Evolutionary conservation across 1,284 basidiomycete species (phyloP), one percentile per base, ranked within the genome.

Genomic region (Cerioporus squamosus): DNA sequence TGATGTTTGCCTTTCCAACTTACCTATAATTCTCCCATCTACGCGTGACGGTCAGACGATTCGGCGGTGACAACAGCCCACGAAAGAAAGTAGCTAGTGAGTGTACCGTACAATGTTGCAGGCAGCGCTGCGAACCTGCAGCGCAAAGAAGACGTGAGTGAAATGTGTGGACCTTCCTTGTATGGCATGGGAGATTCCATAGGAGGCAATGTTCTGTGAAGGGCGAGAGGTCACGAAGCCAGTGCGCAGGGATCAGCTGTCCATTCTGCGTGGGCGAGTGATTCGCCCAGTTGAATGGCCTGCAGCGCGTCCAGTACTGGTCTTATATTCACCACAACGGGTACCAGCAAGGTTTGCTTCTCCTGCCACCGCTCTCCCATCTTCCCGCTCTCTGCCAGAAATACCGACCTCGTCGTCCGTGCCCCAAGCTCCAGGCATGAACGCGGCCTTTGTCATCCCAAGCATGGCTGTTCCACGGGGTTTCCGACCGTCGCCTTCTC

Each of bases 271-370:
- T 47, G 55, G 45, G 48, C 39, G 55, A n/a, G 51, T 59, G 54
- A 62, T 55, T 40, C 10, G 12, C 47, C 57, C 52, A 48, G 55
- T 44, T 54, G 36, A 42, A 55, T 55, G 52, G 24, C 47, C 20
- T 10, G 23, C 38, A 46, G 44, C 44, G 17, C 8, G 26, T 29
- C 20, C 26, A 38, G 33, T n/a, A n/a, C n/a, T n/a, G n/a, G n/a
- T 24, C 49, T 58, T 62, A 62, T 62, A 62, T 55, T 53, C 60
- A 40, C 60, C 42, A 44, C 12, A 29, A 40, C 10, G 26, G 3
- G 1, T 17, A n/a, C 17, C 31, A 45, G 20, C 26, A 31, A 20
- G 12, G 20, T 38, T 50, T 12, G 36, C 44, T 36, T 53, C 38
- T 36, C 50, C 39, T 40, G 23, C 18, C 44, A 2, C 31, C 43